Evolutionary conservation across 306 rosid genomes (phyloP).

Genomic region (Citrullus mucosospermus): DNA sequence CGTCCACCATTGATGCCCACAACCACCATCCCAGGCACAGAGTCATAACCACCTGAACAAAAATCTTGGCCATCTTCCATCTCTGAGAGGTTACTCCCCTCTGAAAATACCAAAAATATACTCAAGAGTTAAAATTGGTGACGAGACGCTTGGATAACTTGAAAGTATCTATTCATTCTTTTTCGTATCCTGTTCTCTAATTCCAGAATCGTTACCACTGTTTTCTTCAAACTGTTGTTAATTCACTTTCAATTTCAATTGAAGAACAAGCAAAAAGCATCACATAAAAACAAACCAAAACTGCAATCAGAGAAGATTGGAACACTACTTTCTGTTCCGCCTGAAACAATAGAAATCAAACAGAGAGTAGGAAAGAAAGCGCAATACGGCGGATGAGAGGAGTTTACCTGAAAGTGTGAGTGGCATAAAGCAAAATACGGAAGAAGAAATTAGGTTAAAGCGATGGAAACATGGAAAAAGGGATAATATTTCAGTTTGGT

Average conservation of each 20-base stretch:
- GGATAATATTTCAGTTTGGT: not conserved
- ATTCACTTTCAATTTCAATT: not conserved
- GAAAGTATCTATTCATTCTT: too few species aligned
- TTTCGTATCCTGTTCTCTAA: too few species aligned
- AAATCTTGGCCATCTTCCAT: slow-evolving; percentile 26
- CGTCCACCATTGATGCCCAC: slow-evolving; percentile 36
- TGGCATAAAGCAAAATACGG: not conserved
- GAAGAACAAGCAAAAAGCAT: not conserved
- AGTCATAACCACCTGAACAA: slow-evolving; percentile 20
- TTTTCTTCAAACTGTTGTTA: not conserved
- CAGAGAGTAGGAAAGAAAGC: not conserved
- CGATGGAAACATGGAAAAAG: not conserved
- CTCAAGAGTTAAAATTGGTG: too few species aligned
- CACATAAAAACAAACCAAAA: not conserved
- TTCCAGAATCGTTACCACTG: too few species aligned
- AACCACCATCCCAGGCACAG: slow-evolving; percentile 39
- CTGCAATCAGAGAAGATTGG: not conserved
- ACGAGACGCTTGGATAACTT: too few species aligned
- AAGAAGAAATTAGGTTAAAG: not conserved
- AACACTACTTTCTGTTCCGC: not conserved
- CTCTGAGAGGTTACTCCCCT: slow-evolving; percentile 11
- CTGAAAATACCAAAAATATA: slow-evolving; percentile 15
- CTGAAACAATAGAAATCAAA: not conserved
- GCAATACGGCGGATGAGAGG: not conserved
- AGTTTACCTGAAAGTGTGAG: not conserved